Base-by-base conservation (phyloP, 257 asterid species). In the Echites panduratus region DNA sequence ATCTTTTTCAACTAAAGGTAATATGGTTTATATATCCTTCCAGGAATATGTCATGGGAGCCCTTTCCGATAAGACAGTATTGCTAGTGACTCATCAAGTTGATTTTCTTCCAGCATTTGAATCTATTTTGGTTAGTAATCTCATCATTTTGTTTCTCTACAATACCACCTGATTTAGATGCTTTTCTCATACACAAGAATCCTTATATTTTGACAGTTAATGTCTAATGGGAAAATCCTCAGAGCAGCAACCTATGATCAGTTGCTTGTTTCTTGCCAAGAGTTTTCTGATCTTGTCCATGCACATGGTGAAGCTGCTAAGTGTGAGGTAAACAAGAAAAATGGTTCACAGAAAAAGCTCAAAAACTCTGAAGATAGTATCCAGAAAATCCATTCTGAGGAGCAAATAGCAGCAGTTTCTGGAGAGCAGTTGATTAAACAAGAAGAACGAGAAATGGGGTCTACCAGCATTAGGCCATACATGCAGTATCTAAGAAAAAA, bases 251-350 rank as follows among this genome's bases (percentile, higher is more conserved):
- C 95, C 22, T 87, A 86, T 68, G 63, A 84, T 61, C 82, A 88
- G 70, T 56, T 93, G 82, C 82, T 90, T 40, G 77, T 56, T 24
- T 79, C 87, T n/a, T 83, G 98, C 79, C 85, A 83, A 82, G 92
- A 89, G 48, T 93, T 93, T 67, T 88, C 75, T 7, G 81, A 87
- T 58, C 96, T 93, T 75, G 85, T 93, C 67, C 54, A 80, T 65
- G 97, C 97, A 17, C 97, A 93, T 77, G 83, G 79, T 43, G 90
- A 89, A 68, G 83, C 88, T 8, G 90, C 87, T 44, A 88, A 90
- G 47, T 38, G 84, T 8, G 96, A 85, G 66, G 70, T 82, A 72
- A 82, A 76, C 58, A 61, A 80, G 3, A 89, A 80, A 53, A 49
- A 76, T 20, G 14, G 73, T 59, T 56, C 75, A 38, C 62, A 70